A percentile compares a stretch with the other conserved stretches of the same genome.
Evolutionary conservation across 106 monocot species (phyloP).

Genomic region (Agapanthus africanus): DNA sequence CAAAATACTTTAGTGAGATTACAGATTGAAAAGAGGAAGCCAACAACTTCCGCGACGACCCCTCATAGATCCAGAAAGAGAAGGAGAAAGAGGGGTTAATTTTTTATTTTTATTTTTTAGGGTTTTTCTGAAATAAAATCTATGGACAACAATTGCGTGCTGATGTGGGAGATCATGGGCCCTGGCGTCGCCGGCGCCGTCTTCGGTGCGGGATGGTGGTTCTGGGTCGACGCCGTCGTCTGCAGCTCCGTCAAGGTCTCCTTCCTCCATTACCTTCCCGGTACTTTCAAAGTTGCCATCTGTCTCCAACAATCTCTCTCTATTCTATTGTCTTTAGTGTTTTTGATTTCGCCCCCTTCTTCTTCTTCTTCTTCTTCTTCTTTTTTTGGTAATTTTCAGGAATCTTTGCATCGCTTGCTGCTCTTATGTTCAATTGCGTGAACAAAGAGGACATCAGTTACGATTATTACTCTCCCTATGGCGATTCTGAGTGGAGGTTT

Average conservation of each 20-base stretch:
- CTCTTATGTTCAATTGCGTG: slow-evolving; percentile 88
- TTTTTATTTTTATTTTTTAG: no score
- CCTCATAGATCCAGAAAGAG: no score
- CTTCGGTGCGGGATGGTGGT: slow-evolving; percentile 94
- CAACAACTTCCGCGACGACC: no score
- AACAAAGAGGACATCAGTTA: slow-evolving; percentile 49
- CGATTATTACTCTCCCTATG: slow-evolving; percentile 78
- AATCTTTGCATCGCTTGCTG: slow-evolving; percentile 70
- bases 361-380: background rate
- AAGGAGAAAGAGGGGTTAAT: no score
- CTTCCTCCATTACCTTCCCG: slow-evolving; percentile 93
- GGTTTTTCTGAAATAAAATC: no score
- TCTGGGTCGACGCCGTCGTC: slow-evolving; percentile 94
- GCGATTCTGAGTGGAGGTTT: slow-evolving; percentile 74
- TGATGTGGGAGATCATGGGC: slow-evolving; percentile 60
- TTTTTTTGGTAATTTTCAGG: slow-evolving; percentile 19
- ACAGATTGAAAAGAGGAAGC: no score
- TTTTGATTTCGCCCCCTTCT: background rate
- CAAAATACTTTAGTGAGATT: no score
- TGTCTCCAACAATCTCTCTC: no score
- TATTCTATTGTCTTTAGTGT: background rate
- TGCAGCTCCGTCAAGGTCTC: slow-evolving; percentile 76
- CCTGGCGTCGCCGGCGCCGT: slow-evolving; percentile 87
- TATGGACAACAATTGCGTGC: slow-evolving; percentile 46
- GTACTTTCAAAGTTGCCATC: no score